Evolutionary conservation across 2,329 filamentous ascomycete species (phyloP).

Genomic region (Cladosporium oxysporum): DNA sequence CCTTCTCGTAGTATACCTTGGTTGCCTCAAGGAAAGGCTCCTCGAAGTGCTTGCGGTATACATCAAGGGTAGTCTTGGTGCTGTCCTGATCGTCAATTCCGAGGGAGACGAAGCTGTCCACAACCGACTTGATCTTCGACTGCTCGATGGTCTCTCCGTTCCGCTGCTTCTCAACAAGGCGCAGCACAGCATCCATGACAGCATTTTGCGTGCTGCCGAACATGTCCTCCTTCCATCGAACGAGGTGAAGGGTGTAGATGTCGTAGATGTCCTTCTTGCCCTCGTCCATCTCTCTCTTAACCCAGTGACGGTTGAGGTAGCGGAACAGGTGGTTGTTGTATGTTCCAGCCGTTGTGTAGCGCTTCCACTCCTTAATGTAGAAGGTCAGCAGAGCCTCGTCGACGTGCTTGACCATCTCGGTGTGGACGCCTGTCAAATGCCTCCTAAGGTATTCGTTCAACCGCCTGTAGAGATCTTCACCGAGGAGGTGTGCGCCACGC

Average conservation of each 20-base stretch:
- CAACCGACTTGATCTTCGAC: constrained; percentile 92
- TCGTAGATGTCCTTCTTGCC: constrained; percentile 98
- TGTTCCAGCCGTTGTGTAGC: constrained; percentile 93
- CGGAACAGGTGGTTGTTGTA: constrained; percentile 97
- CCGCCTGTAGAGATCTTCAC: constrained; percentile 93
- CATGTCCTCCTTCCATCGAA: constrained; percentile 91
- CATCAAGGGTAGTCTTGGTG: constrained; percentile 90
- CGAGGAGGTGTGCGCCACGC: constrained; percentile 85
- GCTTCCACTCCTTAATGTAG: constrained; percentile 95
- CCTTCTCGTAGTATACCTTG: constrained; percentile 80
- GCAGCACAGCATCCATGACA: constrained; percentile 93
- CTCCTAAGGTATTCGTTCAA: constrained; percentile 79
- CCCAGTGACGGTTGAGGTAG: constrained; percentile 97
- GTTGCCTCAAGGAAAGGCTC: constrained; percentile 87
- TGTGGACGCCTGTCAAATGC: constrained; percentile 72
- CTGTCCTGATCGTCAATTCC: constrained; percentile 92
- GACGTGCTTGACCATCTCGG: constrained; percentile 73
- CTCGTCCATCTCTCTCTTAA: constrained; percentile 97
- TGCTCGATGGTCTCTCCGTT: constrained; percentile 98
- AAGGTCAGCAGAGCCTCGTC: constrained; percentile 89
- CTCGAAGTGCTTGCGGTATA: constrained; percentile 92
- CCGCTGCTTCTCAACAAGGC: constrained; percentile 93
- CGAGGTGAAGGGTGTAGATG: constrained; percentile 93
- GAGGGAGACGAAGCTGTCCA: constrained; percentile 91
- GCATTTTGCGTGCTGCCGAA: constrained; percentile 81